Conservation (phyloP, 805 yeast species). For the Wickerhamiella siamensis region DNA sequence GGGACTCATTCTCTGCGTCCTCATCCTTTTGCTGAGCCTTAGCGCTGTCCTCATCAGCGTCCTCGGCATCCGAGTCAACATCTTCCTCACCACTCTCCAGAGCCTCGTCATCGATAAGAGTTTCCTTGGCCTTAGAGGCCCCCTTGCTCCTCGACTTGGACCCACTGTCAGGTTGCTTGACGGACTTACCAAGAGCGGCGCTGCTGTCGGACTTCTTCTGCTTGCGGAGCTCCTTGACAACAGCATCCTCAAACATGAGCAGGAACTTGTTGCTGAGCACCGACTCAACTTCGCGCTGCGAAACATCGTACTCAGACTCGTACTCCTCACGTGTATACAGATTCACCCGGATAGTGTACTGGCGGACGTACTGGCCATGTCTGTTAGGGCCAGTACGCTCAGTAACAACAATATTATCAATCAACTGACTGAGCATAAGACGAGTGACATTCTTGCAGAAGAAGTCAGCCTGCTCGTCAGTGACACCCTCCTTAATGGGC, state of each 20-base stretch:
- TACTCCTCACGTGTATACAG: conserved; percentile 71
- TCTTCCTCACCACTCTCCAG: conserved; percentile 60
- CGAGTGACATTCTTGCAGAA: conserved; percentile 84
- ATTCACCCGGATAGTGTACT: conserved; percentile 58
- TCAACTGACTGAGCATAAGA: conserved; percentile 75
- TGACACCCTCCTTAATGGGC: conserved; percentile 67
- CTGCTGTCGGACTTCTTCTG: conserved; percentile 40
- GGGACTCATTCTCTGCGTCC: conserved; percentile 77
- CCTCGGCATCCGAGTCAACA: conserved; percentile 87
- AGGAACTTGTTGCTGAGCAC: conserved; percentile 56
- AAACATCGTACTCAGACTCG: conserved; percentile 74
- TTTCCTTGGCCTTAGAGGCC: conserved; percentile 22
- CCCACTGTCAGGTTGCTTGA: conserved; percentile 38
- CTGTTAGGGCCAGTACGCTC: conserved; percentile 67
- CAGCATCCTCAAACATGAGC: conserved; percentile 51
- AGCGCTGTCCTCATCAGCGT: conserved; percentile 84
- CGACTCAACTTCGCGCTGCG: conserved; percentile 60
- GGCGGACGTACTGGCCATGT: conserved; percentile 38
- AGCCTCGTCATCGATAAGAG: conserved; percentile 24
- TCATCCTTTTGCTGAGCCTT: conserved; percentile 81
- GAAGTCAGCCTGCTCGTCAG: conserved; percentile 76
- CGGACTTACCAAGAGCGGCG: conserved; percentile 26
- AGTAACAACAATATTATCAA: conserved; percentile 69
- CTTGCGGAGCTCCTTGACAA: conserved; percentile 67
- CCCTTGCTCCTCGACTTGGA: conserved; percentile 34